phyloP scores from a whole-genome alignment of 495 filamentous ascomycete genomes.

The Rhypophila decipiens region DNA sequence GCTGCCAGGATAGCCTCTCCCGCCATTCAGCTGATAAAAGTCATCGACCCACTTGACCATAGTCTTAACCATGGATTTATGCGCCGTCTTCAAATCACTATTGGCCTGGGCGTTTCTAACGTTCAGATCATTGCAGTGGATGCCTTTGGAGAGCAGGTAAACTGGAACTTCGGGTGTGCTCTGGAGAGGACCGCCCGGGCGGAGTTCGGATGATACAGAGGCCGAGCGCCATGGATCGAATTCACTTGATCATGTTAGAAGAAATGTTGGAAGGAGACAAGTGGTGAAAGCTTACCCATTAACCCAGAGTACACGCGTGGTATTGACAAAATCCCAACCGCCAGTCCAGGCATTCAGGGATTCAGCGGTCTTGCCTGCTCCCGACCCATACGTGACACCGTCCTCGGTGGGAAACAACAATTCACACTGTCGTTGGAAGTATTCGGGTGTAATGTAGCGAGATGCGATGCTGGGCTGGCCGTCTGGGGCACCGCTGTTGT shows the following conservation, averaged over 20 bases:
- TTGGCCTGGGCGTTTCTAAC: conserved; percentile 29
- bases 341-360: conserved; percentile 50
- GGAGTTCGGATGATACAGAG: conserved; percentile 44
- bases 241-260: conserved; percentile 24
- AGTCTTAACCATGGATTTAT: conserved; percentile 37
- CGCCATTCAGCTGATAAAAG: conserved; percentile 24
- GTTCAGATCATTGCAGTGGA: conserved; percentile 46
- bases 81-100: conserved; percentile 23
- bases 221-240: conserved; percentile 55
- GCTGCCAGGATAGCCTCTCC: no score
- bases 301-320: conserved; percentile 51
- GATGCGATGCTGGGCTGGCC: conserved; percentile 43
- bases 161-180: conserved; percentile 40
- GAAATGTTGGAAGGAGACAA: neutral
- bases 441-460: conserved; percentile 45
- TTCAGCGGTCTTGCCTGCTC: conserved; percentile 40
- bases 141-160: conserved; percentile 45
- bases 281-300: conserved; percentile 40
- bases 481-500: conserved; percentile 39
- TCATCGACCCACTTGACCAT: conserved; percentile 45
- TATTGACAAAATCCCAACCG: conserved; percentile 50
- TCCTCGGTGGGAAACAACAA: conserved; percentile 52
- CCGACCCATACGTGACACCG: conserved; percentile 43
- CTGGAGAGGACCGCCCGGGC: conserved; percentile 48
- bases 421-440: conserved; percentile 54